These are phyloP conservation scores for Flaveria brownii DNA, from an alignment of 129 eudicot genomes.

Conservation along the genomic window DNA sequence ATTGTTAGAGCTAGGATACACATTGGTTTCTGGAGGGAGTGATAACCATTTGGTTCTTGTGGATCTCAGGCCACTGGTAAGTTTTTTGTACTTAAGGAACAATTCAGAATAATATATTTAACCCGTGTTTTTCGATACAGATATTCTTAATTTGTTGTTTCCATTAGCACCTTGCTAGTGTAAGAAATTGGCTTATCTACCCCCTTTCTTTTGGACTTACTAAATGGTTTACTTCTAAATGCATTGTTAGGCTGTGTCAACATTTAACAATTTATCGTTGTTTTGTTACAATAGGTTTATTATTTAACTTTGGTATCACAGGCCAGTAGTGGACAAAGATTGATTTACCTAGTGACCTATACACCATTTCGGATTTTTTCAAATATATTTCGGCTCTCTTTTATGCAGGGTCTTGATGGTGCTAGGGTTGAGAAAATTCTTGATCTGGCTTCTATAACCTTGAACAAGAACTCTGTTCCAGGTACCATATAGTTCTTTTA, in stretches of 20 bases:
- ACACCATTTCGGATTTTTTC: not conserved
- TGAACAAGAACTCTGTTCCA: conserved; percentile 91
- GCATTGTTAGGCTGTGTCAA: not conserved
- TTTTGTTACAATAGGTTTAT: not conserved
- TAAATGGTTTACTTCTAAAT: conserved; percentile 4
- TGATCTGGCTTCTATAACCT: conserved; percentile 91
- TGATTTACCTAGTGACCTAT: not conserved
- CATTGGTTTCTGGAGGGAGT: conserved; percentile 91
- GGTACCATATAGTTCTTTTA: conserved; percentile 34
- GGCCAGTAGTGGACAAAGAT: not conserved
- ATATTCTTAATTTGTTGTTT: not conserved
- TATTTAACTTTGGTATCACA: not conserved
- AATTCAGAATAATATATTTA: not conserved
- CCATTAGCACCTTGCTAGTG: not conserved
- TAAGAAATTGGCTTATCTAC: not conserved
- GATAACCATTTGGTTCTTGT: conserved; percentile 96
- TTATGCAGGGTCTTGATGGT: conserved; percentile 72
- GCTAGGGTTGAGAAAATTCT: conserved; percentile 96
- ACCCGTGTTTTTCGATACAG: not conserved
- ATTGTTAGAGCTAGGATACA: conserved; percentile 69
- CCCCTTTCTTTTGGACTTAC: not conserved
- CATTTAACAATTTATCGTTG: not conserved
- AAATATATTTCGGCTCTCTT: not conserved
- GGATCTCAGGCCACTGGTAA: conserved; percentile 86
- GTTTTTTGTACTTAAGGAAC: not conserved